A percentile compares a stretch with the other conserved stretches of the same genome.
Evolutionary conservation across 176 grass and related monocot species (phyloP).

Genomic region (Paspalum notatum): DNA sequence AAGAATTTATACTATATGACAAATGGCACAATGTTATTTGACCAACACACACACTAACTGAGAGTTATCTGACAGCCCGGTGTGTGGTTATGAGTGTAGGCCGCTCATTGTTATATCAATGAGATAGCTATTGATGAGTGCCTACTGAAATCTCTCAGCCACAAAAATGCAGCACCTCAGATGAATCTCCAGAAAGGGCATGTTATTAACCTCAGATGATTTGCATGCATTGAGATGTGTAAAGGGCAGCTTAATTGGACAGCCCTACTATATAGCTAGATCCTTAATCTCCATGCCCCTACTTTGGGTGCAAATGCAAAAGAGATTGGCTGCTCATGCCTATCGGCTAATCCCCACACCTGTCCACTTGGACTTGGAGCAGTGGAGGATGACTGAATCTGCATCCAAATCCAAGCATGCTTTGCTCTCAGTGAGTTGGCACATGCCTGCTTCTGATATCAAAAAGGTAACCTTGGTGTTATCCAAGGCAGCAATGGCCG

Average conservation of each 20-base stretch:
- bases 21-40: not conserved
- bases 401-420: constrained; percentile 8
- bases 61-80: not conserved
- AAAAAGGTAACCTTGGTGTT: constrained; percentile 38
- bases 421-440: constrained; percentile 21
- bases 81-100: not conserved
- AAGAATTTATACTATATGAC: not conserved
- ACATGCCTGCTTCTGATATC: constrained; percentile 45
- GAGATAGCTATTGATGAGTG: not conserved
- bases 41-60: not conserved
- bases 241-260: constrained; percentile 3
- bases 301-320: constrained; percentile 25
- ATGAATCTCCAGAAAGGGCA: not conserved
- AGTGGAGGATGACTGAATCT: not conserved
- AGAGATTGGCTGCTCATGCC: constrained; percentile 13
- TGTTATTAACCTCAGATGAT: not conserved
- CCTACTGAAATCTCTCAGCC: not conserved
- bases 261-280: not conserved
- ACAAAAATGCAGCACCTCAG: not conserved
- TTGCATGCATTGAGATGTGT: not conserved
- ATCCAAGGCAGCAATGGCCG: constrained; percentile 37
- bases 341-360: not conserved
- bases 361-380: constrained; percentile 21
- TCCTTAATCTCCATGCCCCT: not conserved
- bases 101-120: not conserved